A percentile compares a stretch with the other conserved stretches of the same genome.
Evolutionary conservation across 1,139 yeast genomes (phyloP).

Genomic region (Diutina catenulata): DNA sequence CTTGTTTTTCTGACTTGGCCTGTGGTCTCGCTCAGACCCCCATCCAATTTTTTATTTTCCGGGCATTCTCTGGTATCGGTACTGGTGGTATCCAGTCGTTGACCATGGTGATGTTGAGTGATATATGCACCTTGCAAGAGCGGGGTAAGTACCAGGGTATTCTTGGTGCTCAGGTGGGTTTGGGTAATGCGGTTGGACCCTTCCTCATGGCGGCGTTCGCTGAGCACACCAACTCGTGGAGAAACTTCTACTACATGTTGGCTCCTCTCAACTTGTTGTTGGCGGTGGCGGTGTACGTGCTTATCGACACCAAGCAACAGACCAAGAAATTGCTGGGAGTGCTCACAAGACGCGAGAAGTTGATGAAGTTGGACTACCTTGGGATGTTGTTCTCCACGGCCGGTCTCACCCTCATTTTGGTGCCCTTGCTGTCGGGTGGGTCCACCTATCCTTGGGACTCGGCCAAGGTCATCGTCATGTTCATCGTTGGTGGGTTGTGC

Average conservation of each 20-base stretch:
- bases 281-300: constrained; percentile 15
- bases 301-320: constrained; percentile 16
- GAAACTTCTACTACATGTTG: constrained; percentile 34
- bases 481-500: constrained; percentile 32
- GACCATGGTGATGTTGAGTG: constrained; percentile 33
- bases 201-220: constrained; percentile 43
- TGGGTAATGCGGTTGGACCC: constrained; percentile 47
- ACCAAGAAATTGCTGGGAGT: constrained; percentile 15
- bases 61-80: constrained; percentile 35
- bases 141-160: constrained; percentile 36
- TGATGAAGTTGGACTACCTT: constrained; percentile 34
- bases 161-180: constrained; percentile 37
- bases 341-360: constrained; percentile 17
- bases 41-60: constrained; percentile 25
- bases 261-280: constrained; percentile 30
- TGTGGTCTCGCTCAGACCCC: constrained; percentile 30
- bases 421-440: constrained; percentile 47
- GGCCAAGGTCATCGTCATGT: constrained; percentile 32
- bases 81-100: constrained; percentile 33
- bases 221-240: constrained; percentile 33
- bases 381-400: constrained; percentile 36
- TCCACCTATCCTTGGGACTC: constrained; percentile 39
- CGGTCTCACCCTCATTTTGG: constrained; percentile 29
- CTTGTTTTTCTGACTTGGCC: constrained; percentile 32
- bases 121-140: constrained; percentile 27